Evolutionary conservation across 352 stramenopile species (phyloP), one percentile per base, ranked within the genome.

Genomic region (Phytopythium montanum): DNA sequence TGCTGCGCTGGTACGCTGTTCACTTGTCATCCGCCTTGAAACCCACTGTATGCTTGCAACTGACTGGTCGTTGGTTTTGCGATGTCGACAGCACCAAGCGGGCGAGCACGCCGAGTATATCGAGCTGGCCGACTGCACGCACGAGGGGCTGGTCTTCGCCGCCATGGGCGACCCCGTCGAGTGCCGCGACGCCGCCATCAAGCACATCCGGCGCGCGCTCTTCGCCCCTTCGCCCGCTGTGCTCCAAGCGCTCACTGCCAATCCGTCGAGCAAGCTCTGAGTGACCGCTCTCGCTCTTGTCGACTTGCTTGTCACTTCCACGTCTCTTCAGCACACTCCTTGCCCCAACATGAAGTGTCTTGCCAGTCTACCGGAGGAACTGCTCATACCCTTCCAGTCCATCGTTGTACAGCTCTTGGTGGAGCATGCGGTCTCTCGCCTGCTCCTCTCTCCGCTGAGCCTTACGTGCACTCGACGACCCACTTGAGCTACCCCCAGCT

Each of bases 131-230:
- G 60, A 76, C 25, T 88, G 80, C 54, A 78, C 76, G 36, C 79
- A 90, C 61, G 73, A 87, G 61, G 72, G 84, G 55, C 78, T 90
- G 42, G 62, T 88, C 29, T 85, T 90, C 55, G 75, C 80, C n/a
- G 62, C 72, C 29, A 88, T 90, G 80, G 80, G 80, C n/a, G 77
- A 90, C 60, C 69, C 68, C 38, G 68, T 87, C 19, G 38, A 65
- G 13, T 82, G 68, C 60, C 78, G 75, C 25, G 45, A 58, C 10
- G 65, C 76, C 28, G 62, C 85, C 28, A 28, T 85, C 28, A 60
- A 62, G 25, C 69, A 78, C 51, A 59, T 82, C 45, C 74, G 73
- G 44, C 72, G 56, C 26, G 86, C 85, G 51, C 63, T 80, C 46
- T 44, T 60, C 13, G 36, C 54, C 19, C 38, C 53, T 19, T 12